Percentiles rank a stretch among this genome's conserved stretches.
Conservation (phyloP, 164 flowering plant genomes). For the Protea cynaroides region DNA sequence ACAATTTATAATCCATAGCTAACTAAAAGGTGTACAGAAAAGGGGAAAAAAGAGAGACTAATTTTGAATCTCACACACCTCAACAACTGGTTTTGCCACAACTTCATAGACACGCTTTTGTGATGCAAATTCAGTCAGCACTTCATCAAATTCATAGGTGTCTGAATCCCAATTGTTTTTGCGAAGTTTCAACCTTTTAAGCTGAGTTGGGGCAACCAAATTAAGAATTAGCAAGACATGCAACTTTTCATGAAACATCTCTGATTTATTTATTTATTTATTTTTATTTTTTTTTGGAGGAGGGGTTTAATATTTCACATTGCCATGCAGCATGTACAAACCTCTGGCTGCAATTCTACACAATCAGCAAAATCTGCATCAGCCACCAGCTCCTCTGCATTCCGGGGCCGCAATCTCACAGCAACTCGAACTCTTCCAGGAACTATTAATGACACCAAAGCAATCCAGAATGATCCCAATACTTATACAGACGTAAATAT, state of each 20-base stretch:
- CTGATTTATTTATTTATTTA: neutral
- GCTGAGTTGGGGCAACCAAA: conserved; percentile 23
- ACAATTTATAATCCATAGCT: neutral
- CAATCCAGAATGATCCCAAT: too few relatives aligned
- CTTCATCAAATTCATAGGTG: conserved; percentile 76
- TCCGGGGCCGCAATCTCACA: conserved; percentile 86
- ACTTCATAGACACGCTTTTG: conserved; percentile 81
- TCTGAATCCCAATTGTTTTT: conserved; percentile 76
- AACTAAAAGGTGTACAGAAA: neutral
- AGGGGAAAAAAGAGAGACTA: neutral
- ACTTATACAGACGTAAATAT: too few relatives aligned
- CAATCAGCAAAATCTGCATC: conserved; percentile 99
- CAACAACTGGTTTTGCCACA: conserved; percentile 83
- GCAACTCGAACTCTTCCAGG: conserved; percentile 93
- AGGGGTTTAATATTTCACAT: neutral
- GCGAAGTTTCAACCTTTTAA: conserved; percentile 66
- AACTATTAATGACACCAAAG: conserved; percentile 36
- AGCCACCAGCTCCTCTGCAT: conserved; percentile 71
- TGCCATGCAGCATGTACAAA: neutral
- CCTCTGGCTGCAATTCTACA: conserved; percentile 98
- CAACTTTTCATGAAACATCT: conserved; percentile 5
- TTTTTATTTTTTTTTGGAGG: too few relatives aligned
- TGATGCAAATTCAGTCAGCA: conserved; percentile 71
- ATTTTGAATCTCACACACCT: conserved; percentile 26
- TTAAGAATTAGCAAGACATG: neutral